These are phyloP conservation scores for Aspergillus brasiliensis DNA, from an alignment of 2,329 filamentous ascomycete genomes.

Conservation along the genomic window DNA sequence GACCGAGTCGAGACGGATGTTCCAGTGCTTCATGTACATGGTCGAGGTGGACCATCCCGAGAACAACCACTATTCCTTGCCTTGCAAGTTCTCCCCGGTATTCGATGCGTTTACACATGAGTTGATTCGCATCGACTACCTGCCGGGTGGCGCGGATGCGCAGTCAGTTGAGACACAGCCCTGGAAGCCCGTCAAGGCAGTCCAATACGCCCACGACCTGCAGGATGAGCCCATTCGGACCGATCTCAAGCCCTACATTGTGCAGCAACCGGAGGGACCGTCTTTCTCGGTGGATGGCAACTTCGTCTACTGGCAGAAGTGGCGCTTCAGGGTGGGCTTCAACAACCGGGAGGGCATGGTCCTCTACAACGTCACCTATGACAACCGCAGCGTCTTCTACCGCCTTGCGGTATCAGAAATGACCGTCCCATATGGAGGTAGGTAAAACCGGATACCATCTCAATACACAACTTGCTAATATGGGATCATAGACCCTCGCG, in stretches of 20 bases:
- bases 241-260: constrained; percentile 65
- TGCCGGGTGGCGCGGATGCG: constrained; percentile 68
- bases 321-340: constrained; percentile 63
- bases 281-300: constrained; percentile 63
- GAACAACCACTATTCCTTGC: constrained; percentile 41
- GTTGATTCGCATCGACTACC: constrained; percentile 68
- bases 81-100: constrained; percentile 41
- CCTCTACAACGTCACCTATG: constrained; percentile 66
- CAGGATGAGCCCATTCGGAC: constrained; percentile 63
- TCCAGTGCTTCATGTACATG: constrained; percentile 46
- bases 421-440: constrained; percentile 54
- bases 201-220: constrained; percentile 62
- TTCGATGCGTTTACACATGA: constrained; percentile 64
- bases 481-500: constrained; percentile 62
- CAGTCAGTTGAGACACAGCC: constrained; percentile 58
- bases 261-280: constrained; percentile 65
- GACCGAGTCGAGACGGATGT: constrained; percentile 43
- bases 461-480: background rate
- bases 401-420: constrained; percentile 68
- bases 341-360: constrained; percentile 68
- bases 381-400: constrained; percentile 66
- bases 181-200: constrained; percentile 57
- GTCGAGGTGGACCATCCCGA: constrained; percentile 37
- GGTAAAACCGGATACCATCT: background rate
- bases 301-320: constrained; percentile 67